These are phyloP conservation scores for Pythium phragmiticola DNA, from an alignment of 352 stramenopile species.

Conservation along the genomic window DNA sequence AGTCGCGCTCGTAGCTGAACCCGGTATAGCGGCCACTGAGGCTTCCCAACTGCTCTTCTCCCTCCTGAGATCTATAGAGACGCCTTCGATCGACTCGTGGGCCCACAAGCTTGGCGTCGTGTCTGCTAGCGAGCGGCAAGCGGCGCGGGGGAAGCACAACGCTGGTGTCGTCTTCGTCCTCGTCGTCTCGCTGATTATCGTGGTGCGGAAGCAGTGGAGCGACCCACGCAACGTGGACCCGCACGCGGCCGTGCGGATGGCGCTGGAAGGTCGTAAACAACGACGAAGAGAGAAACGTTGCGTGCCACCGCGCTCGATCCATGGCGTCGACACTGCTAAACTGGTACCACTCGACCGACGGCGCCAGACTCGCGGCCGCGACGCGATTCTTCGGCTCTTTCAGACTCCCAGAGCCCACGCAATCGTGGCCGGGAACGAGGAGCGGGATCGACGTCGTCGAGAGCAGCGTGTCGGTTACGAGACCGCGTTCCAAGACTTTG, in stretches of 20 bases:
- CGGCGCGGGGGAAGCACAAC: conserved; percentile 23
- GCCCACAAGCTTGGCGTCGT: conserved; percentile 24
- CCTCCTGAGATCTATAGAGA: conserved; percentile 2
- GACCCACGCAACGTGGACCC: conserved; percentile 45
- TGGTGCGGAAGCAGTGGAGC: not conserved
- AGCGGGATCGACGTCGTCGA: conserved; percentile 54
- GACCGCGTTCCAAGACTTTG: conserved; percentile 47
- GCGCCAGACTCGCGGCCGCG: conserved; percentile 42
- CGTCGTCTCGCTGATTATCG: conserved; percentile 5
- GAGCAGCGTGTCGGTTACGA: conserved; percentile 36
- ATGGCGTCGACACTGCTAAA: conserved; percentile 58
- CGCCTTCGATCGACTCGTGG: conserved; percentile 18
- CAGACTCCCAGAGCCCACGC: not conserved
- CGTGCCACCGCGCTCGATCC: conserved; percentile 43
- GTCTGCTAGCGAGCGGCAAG: not conserved
- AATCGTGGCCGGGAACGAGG: conserved; percentile 44
- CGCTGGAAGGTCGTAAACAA: conserved; percentile 41
- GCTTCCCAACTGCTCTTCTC: conserved; percentile 7
- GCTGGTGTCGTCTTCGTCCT: not conserved
- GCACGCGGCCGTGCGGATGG: conserved; percentile 46
- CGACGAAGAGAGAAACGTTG: conserved; percentile 56
- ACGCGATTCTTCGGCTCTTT: conserved; percentile 18
- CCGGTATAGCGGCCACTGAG: conserved; percentile 9
- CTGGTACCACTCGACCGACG: conserved; percentile 71
- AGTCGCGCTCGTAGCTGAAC: conserved; percentile 64